Percentiles rank a stretch among this genome's conserved stretches.
Conservation (phyloP, 2,329 filamentous ascomycete genomes). For the Triangularia verruculosa region DNA sequence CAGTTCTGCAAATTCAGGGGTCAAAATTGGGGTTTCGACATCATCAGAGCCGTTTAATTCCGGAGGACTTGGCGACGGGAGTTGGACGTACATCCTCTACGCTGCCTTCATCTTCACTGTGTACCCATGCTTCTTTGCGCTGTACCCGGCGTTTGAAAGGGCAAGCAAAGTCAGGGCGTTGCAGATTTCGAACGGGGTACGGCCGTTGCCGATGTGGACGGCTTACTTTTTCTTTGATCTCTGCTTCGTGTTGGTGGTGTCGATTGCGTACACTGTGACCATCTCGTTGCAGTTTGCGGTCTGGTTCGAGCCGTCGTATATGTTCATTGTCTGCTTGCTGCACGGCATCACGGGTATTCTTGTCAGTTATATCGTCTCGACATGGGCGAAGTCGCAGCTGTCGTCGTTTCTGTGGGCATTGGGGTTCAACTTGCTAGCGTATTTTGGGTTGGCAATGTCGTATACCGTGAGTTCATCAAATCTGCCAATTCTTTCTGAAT, state of each 20-base stretch:
- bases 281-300: constrained; percentile 48
- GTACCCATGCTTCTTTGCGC: constrained; percentile 63
- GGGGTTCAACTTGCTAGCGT: constrained; percentile 28
- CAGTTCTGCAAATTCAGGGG: constrained; percentile 11
- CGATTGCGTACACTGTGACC: constrained; percentile 46
- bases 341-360: constrained; percentile 62
- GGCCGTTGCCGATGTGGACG: constrained; percentile 59
- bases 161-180: constrained; percentile 60
- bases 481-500: neutral
- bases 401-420: constrained; percentile 58
- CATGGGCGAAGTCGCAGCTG: constrained; percentile 59
- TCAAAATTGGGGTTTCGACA: constrained; percentile 8
- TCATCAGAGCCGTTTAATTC: neutral
- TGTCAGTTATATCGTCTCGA: constrained; percentile 60
- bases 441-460: constrained; percentile 28
- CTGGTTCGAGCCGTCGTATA: constrained; percentile 59
- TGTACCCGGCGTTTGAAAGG: constrained; percentile 64
- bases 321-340: constrained; percentile 61
- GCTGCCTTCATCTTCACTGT: constrained; percentile 45
- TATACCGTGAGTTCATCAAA: constrained; percentile 24
- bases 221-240: constrained; percentile 65
- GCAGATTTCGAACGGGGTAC: constrained; percentile 67
- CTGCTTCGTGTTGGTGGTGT: constrained; percentile 49
- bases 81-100: constrained; percentile 29
- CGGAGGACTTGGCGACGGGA: neutral